Percentiles rank a stretch among this genome's conserved stretches.
These are phyloP conservation scores for Pichia sp. DNA, from an alignment of 1,139 yeast genomes.

Conservation along the genomic window DNA sequence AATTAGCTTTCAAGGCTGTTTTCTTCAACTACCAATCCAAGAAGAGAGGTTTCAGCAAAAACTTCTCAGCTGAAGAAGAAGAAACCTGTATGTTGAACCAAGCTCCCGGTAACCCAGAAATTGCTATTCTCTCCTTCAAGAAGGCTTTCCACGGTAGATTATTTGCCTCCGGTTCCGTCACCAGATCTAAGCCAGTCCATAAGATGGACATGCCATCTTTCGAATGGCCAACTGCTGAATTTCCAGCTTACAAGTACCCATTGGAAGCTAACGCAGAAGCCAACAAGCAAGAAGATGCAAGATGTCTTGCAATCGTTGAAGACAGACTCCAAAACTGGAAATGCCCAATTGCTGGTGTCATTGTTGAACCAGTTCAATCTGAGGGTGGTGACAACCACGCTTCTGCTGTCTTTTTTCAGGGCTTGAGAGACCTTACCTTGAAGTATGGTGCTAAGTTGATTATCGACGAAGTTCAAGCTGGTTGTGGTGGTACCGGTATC, in stretches of 20 bases:
- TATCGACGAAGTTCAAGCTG: conserved; percentile 83
- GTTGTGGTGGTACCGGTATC: conserved; percentile 80
- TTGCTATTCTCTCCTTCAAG: conserved; percentile 68
- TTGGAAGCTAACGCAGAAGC: conserved; percentile 50
- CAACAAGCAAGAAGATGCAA: conserved; percentile 61
- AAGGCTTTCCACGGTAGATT: conserved; percentile 80
- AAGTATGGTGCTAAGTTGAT: conserved; percentile 66
- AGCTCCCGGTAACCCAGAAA: conserved; percentile 72
- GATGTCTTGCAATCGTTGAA: conserved; percentile 60
- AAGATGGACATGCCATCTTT: conserved; percentile 80
- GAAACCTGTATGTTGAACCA: conserved; percentile 58
- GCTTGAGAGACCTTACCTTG: conserved; percentile 65
- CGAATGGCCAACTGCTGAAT: conserved; percentile 84
- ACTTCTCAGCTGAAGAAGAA: conserved; percentile 59
- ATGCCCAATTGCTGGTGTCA: conserved; percentile 68
- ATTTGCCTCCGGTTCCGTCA: conserved; percentile 73
- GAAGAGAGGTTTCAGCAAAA: conserved; percentile 48
- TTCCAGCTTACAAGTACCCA: conserved; percentile 73
- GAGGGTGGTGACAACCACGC: conserved; percentile 91
- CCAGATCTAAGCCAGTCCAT: conserved; percentile 79
- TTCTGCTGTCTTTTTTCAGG: conserved; percentile 69
- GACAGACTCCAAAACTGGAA: conserved; percentile 52
- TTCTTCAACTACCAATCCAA: conserved; percentile 69
- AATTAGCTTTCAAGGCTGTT: conserved; percentile 80
- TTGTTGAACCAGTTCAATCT: conserved; percentile 78